Conservation (phyloP, 768 basidiomycete genomes). For the Lactarius tabidus region DNA sequence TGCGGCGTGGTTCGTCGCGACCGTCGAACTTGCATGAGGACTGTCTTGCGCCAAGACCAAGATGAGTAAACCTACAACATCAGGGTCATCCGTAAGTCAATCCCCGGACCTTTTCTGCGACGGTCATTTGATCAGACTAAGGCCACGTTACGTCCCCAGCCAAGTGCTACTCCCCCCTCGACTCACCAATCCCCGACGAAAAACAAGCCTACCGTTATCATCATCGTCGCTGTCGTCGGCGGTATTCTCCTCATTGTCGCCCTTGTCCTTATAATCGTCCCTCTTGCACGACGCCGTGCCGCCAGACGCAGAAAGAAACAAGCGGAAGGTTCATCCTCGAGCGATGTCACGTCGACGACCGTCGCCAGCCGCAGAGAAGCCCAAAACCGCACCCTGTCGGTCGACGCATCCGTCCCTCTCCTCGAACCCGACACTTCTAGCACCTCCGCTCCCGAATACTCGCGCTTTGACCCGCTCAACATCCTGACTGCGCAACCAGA, state of each 20-base stretch:
- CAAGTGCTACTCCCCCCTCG: background rate
- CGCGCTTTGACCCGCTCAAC: background rate
- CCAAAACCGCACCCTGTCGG: slow-evolving; percentile 20
- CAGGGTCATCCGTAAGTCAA: slow-evolving; percentile 8
- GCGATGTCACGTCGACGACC: slow-evolving; percentile 3
- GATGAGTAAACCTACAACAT: slow-evolving; percentile 4
- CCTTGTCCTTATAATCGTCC: slow-evolving; percentile 21
- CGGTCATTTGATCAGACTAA: slow-evolving; percentile 19
- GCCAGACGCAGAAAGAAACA: slow-evolving; percentile 2
- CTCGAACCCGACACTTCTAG: slow-evolving; percentile 14
- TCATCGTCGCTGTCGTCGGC: slow-evolving; percentile 21
- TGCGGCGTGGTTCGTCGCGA: background rate
- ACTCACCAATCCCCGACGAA: slow-evolving; percentile 5
- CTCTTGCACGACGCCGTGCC: slow-evolving; percentile 16
- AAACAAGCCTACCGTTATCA: slow-evolving; percentile 15
- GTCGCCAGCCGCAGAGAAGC: slow-evolving; percentile 5
- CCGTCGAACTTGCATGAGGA: background rate
- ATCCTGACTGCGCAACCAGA: background rate
- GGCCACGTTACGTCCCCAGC: slow-evolving; percentile 18
- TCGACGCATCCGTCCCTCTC: slow-evolving; percentile 24
- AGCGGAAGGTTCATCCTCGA: background rate
- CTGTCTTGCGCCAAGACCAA: slow-evolving; percentile 2
- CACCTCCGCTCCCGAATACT: background rate
- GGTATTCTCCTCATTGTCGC: slow-evolving; percentile 19
- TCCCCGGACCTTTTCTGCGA: background rate